Evolutionary conservation across 441 rosid species (phyloP).

Genomic region (Pelargonium myrrhifolium): DNA sequence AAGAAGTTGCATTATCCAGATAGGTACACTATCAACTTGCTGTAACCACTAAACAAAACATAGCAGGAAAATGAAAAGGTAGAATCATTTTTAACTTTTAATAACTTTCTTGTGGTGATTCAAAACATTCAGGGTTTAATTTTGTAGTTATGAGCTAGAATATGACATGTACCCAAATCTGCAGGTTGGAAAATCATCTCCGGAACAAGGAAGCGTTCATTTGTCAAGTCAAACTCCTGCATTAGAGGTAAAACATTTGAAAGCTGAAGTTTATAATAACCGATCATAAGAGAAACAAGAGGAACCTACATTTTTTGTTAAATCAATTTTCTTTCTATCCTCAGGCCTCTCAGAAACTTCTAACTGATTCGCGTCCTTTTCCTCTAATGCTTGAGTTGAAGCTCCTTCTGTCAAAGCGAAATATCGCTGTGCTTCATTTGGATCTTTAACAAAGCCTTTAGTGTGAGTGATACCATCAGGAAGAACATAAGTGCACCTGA

Average conservation of each 20-base stretch:
- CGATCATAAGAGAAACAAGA: neutral
- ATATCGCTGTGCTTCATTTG: conserved; percentile 52
- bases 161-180: conserved; percentile 63
- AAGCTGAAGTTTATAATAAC: conserved; percentile 3
- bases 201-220: conserved; percentile 87
- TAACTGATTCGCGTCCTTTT: conserved; percentile 20
- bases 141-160: conserved; percentile 4
- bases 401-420: conserved; percentile 28
- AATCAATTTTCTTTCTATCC: conserved; percentile 51
- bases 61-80: neutral
- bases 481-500: conserved; percentile 71
- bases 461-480: conserved; percentile 81
- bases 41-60: neutral
- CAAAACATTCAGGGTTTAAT: neutral
- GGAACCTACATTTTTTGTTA: conserved; percentile 51
- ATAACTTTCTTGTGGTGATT: neutral
- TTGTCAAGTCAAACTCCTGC: conserved; percentile 95
- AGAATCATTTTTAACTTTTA: neutral
- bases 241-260: conserved; percentile 12
- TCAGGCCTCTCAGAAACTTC: conserved; percentile 28
- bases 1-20: conserved; percentile 1
- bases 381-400: conserved; percentile 18
- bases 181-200: conserved; percentile 91
- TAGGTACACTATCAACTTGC: neutral
- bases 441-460: conserved; percentile 77